Evolutionary conservation across 2,329 filamentous ascomycete species (phyloP).

Genomic region (Colletotrichum horii): DNA sequence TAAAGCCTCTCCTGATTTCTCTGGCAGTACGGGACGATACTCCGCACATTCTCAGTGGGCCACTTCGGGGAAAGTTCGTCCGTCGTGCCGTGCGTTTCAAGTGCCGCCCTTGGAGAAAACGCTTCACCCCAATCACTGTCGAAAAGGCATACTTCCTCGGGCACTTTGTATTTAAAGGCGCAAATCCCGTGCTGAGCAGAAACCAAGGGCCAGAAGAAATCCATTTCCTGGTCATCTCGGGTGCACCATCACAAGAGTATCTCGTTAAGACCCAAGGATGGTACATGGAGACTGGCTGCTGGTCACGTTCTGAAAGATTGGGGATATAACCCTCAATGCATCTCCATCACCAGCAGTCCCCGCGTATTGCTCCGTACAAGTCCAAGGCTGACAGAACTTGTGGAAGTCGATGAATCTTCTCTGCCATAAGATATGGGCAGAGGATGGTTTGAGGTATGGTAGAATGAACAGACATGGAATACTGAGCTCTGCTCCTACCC

Average conservation of each 20-base stretch:
- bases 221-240: too few species aligned
- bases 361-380: not conserved
- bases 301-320: not conserved
- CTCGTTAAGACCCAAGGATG: too few species aligned
- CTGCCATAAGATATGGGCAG: not conserved
- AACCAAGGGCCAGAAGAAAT: too few species aligned
- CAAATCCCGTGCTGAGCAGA: not conserved
- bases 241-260: too few species aligned
- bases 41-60: not conserved
- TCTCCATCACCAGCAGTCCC: not conserved
- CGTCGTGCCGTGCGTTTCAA: not conserved
- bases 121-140: not conserved
- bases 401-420: not conserved
- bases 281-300: too few species aligned
- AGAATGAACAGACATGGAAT: not conserved
- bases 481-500: not conserved
- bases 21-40: not conserved
- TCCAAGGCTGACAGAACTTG: fast-evolving
- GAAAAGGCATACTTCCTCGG: not conserved
- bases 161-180: not conserved
- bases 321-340: fast-evolving
- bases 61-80: not conserved
- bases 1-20: fast-evolving
- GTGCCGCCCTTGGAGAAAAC: not conserved
- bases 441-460: fast-evolving